Evolutionary conservation across 2,329 filamentous ascomycete species (phyloP).

Genomic region (Neofusicoccum umdonicola): DNA sequence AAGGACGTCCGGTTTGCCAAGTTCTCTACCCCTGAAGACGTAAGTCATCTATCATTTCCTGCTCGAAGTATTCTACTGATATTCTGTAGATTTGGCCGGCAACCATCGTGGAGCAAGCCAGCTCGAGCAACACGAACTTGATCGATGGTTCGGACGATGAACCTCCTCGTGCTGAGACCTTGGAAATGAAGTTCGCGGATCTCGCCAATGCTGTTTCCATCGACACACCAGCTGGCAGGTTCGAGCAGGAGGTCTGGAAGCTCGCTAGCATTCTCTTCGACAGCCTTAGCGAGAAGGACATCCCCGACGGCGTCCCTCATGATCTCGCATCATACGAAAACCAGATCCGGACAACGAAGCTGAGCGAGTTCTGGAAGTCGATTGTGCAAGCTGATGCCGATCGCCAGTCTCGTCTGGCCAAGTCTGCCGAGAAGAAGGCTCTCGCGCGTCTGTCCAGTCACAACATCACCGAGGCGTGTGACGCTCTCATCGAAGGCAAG

Average conservation of each 20-base stretch:
- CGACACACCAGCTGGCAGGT: constrained; percentile 39
- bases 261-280: constrained; percentile 78
- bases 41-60: constrained; percentile 26
- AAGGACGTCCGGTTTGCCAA: constrained; percentile 65
- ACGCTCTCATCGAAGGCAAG: constrained; percentile 69
- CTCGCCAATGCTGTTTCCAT: constrained; percentile 50
- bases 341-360: constrained; percentile 53
- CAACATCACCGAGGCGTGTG: constrained; percentile 78
- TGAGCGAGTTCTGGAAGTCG: constrained; percentile 65
- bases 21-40: constrained; percentile 51
- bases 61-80: constrained; percentile 15
- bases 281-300: constrained; percentile 48
- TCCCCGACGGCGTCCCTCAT: constrained; percentile 34
- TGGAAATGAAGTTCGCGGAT: constrained; percentile 45
- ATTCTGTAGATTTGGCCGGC: constrained; percentile 10
- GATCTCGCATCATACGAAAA: constrained; percentile 44
- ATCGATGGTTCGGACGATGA: constrained; percentile 1
- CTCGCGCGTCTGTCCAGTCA: constrained; percentile 76
- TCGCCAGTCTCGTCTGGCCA: constrained; percentile 55
- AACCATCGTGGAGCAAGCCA: constrained; percentile 4
- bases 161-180: constrained; percentile 9
- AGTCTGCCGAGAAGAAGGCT: constrained; percentile 76
- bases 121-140: background rate
- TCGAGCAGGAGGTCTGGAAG: constrained; percentile 80
- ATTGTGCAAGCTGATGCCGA: constrained; percentile 41